Base-by-base conservation (phyloP, 768 basidiomycete genomes). In the Jaapia argillacea region DNA sequence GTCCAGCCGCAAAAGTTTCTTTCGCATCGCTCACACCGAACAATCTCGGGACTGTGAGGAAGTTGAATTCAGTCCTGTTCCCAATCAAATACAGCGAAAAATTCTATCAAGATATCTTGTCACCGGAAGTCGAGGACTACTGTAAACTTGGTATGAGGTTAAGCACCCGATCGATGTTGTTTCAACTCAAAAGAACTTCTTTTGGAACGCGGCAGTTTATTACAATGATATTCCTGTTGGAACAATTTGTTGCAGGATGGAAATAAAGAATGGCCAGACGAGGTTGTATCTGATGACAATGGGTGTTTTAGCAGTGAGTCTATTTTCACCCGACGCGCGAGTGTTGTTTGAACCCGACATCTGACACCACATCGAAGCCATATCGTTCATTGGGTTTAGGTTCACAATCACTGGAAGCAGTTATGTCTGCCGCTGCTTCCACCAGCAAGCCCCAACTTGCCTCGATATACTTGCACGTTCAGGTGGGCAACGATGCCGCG, bases 151-250 rank as follows among this genome's bases (percentile, higher is more conserved):
- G 90, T 91, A 52, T 54, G 85, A 69, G n/a, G 36, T 46, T 49
- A 31, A 3, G 44, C 43, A 47, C 36, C 27, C 47, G 42, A 44
- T 46, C 43, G 35, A 44, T 44, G 23, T 44, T 48, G 24, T 47
- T 10, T 33, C 28, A 33, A 10, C 28, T 16, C 28, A 10, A 16
- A 33, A 33, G 28, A 33, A 10, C 28, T 10, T 10, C 28, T 10
- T 33, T 33, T 16, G 28, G 10, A 16, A 33, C 16, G 16, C 16
- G 28, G 28, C 52, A 91, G 91, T 92, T 39, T 92, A 91, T 64
- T 92, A 84, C 65, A 92, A 91, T 66, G 90, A 94, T 65, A 70
- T 94, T 45, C 88, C 91, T 37, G 81, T 93, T 49, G 90, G 91
- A 46, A 87, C 81, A 4, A 75, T 92, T 54, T 90, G 86, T 61